Evolutionary conservation across 2,329 filamentous ascomycete genomes (phyloP).

Genomic region (Sclerotinia subarctica): DNA sequence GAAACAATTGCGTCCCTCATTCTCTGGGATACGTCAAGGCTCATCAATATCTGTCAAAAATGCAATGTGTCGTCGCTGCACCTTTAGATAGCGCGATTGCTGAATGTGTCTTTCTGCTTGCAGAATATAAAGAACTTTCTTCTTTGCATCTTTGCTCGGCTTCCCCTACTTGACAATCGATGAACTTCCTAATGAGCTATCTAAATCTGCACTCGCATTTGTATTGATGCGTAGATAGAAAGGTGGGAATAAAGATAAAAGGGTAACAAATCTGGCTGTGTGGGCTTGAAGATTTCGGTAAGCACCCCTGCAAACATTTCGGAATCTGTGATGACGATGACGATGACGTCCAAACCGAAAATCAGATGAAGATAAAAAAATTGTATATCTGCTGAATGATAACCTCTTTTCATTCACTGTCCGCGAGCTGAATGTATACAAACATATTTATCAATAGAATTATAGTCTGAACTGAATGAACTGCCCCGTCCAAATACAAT

Average conservation of each 20-base stretch:
- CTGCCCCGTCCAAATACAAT: background rate
- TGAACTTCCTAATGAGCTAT: rapidly evolving
- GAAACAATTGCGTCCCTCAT: background rate
- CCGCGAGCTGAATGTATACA: background rate
- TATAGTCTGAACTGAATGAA: background rate
- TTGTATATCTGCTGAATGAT: background rate
- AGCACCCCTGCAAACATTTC: background rate
- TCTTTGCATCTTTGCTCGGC: background rate
- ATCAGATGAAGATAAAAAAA: background rate
- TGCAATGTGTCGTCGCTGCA: background rate
- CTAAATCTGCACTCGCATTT: background rate
- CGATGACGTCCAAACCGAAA: background rate
- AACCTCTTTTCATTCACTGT: background rate
- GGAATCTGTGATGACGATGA: background rate
- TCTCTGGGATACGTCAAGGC: background rate
- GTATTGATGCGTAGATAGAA: background rate
- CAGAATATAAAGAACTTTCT: background rate
- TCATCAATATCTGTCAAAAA: background rate
- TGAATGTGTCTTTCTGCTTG: background rate
- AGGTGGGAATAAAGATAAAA: background rate
- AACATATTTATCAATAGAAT: background rate
- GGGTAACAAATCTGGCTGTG: background rate
- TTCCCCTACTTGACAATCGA: background rate
- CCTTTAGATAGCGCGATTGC: background rate
- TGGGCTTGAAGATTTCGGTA: background rate